Evolutionary conservation across 2,329 filamentous ascomycete species (phyloP).

Genomic region (Sclerotinia subarctica): DNA sequence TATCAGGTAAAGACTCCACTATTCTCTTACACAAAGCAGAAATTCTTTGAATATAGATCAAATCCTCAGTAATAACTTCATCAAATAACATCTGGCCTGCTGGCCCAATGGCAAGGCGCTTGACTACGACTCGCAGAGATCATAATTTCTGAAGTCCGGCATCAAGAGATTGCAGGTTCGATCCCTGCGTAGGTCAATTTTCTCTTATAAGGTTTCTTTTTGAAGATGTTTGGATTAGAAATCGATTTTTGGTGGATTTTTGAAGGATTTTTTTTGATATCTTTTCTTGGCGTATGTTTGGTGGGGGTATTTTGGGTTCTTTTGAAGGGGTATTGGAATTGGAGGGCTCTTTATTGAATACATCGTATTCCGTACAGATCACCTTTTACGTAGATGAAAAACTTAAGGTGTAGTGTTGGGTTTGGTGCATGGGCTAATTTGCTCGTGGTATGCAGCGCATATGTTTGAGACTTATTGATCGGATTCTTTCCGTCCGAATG

Average conservation of each 20-base stretch:
- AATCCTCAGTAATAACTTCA: rapidly evolving
- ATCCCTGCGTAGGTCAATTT: slow-evolving; percentile 35
- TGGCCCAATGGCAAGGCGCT: slow-evolving; percentile 24
- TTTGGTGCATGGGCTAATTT: not conserved
- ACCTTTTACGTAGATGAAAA: too few species aligned
- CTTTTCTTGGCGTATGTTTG: not conserved
- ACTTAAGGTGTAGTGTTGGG: not conserved
- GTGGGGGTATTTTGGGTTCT: not conserved
- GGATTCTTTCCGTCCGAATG: not conserved
- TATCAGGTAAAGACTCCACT: not conserved
- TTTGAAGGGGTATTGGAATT: not conserved
- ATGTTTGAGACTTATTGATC: not conserved
- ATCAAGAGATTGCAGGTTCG: slow-evolving; percentile 48
- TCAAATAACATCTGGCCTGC: slow-evolving; percentile 12
- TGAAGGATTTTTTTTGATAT: not conserved
- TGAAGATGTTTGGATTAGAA: not conserved
- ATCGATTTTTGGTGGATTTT: not conserved
- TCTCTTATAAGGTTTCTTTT: not conserved
- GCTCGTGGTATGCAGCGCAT: too few species aligned
- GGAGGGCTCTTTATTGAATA: not conserved
- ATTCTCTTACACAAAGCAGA: rapidly evolving
- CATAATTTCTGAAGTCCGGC: rapidly evolving
- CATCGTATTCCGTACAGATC: too few species aligned
- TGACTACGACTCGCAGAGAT: slow-evolving; percentile 13
- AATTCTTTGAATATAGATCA: not conserved